A percentile compares a stretch with the other conserved stretches of the same genome.
phyloP scores from a whole-genome alignment of 225 moss, liverwort and hornwort genomes.

The Antitrichia curtipendula region DNA sequence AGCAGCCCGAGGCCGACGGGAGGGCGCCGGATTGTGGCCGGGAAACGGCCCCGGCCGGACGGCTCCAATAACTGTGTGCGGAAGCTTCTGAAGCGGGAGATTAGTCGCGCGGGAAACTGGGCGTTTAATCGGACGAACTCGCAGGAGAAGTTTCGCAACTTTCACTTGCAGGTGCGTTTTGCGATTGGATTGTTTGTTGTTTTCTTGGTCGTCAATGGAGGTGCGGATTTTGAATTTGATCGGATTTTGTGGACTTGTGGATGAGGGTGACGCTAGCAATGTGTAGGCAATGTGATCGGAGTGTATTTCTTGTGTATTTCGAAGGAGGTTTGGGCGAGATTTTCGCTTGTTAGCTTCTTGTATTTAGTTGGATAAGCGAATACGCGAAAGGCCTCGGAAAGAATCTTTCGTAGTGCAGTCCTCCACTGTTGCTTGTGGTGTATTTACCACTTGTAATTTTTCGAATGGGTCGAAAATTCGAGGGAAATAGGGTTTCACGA shows the following conservation, averaged over 20 bases:
- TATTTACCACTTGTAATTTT: not conserved
- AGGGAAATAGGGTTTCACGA: not conserved
- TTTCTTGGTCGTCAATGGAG: not conserved
- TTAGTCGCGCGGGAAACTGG: conserved; percentile 96
- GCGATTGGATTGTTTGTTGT: not conserved
- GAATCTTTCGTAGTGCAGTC: too few relatives aligned
- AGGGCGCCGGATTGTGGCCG: conserved; percentile 73
- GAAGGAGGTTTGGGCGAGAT: not conserved
- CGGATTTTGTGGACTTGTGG: not conserved
- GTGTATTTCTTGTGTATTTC: not conserved
- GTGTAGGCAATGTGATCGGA: not conserved
- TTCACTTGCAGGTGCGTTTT: conserved; percentile 71
- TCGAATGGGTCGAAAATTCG: not conserved
- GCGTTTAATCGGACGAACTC: conserved; percentile 92
- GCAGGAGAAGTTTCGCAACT: conserved; percentile 99
- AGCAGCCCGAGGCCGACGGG: conserved; percentile 79
- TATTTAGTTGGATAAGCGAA: not conserved
- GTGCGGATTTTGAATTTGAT: not conserved
- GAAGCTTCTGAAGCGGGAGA: conserved; percentile 88
- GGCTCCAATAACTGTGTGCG: conserved; percentile 84
- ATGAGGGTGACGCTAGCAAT: not conserved
- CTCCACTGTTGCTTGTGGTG: not conserved
- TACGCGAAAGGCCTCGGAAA: not conserved
- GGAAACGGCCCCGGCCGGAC: conserved; percentile 68
- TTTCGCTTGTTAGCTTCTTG: not conserved